Evolutionary conservation across 2,329 filamentous ascomycete species (phyloP), one percentile per base, ranked within the genome.

Genomic region (Tolypocladium endophyticum): DNA sequence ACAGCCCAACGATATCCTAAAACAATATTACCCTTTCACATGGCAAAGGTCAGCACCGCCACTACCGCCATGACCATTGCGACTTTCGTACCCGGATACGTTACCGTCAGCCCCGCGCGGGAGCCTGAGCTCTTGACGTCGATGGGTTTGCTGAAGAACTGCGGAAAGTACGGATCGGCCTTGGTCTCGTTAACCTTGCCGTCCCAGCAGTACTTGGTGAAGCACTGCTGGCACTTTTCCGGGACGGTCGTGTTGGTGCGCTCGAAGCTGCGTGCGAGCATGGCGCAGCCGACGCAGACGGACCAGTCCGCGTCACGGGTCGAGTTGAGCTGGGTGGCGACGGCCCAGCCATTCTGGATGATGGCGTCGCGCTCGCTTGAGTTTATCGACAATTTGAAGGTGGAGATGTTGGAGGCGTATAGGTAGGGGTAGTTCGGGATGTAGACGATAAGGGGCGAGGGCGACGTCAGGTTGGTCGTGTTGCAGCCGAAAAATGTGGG

Each of bases 141-240:
- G 41, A 74, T 67, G 16, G 62, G 59, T 43, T 66, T 64, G 59
- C 68, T 64, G 41, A 67, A 66, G 7, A 70, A 64, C 2, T 57
- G 23, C 12, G 73, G 73, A 30, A 64, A 58, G 53, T 75, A 75
- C 9, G 61, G 66, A 61, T 64, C 80, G 1, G 72, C 69, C 0
- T 67, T 65, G 14, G 63, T 60, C 57, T 71, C 70, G 35, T 72
- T 69, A 41, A 74, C 60, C 20, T 83, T 89, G n/a, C 94, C 94
- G 71, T 97, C 84, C 94, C 94, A 99, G 81, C 94, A 99, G 77
- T 97, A 97, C 25, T 78, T 74, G 16, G 78, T 65, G 73, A 97
- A 97, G 76, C 94, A 99, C 56, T 80, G 68, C 52, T 75, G 78
- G 76, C 94, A 99, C 12, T 83, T 84, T 0, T 81, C 78, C 0